Evolutionary conservation across 371 early-diverging fungal genomes (phyloP), one percentile per base, ranked within the genome.

Genomic region (Actinomortierella ambigua): DNA sequence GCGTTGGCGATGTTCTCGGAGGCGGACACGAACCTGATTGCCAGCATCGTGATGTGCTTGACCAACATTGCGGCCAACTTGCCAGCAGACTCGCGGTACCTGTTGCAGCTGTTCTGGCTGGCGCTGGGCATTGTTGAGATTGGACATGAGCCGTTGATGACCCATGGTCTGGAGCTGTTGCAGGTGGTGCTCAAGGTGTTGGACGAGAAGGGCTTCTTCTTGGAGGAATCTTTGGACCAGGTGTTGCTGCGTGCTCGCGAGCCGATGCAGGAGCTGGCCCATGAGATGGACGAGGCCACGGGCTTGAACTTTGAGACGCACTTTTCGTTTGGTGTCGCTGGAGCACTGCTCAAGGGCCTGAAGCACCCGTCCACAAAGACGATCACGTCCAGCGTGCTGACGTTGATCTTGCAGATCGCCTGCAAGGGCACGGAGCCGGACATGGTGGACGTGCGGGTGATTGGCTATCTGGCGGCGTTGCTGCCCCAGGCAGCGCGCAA

Each of bases 101-200:
- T 95, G 49, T 81, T 85, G 39, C 85, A 90, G 49, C 71, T 96
- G 70, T 95, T 95, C 79, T 97, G 97, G 97, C 81, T 97, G 11
- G 93, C 89, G 9, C 77, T 95, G 46, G 87, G 93, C 1, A 79
- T 97, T 11, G 84, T 94, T 48, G 92, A 95, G 71, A 88, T 95
- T 47, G 94, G 94, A 29, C 88, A 94, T 61, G 75, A 88, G 15
- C 89, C 88, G 1, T 81, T 93, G 11, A 94, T 94, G 78, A 75
- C 80, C 20, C 85, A 83, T 67, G 93, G 93, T 0, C 66, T 93
- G 14, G 83, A 80, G 27, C 75, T 97, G 24, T 46, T 95, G 39
- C 81, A 90, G 48, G 88, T 85, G 14, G 89, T 91, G 17, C 61
- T 97, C 18, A 80, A 87, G 56, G 84, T 89, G 0, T 71, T 97